Evolutionary conservation across 2,329 filamentous ascomycete species (phyloP).

Genomic region (Grosmannia serpens): DNA sequence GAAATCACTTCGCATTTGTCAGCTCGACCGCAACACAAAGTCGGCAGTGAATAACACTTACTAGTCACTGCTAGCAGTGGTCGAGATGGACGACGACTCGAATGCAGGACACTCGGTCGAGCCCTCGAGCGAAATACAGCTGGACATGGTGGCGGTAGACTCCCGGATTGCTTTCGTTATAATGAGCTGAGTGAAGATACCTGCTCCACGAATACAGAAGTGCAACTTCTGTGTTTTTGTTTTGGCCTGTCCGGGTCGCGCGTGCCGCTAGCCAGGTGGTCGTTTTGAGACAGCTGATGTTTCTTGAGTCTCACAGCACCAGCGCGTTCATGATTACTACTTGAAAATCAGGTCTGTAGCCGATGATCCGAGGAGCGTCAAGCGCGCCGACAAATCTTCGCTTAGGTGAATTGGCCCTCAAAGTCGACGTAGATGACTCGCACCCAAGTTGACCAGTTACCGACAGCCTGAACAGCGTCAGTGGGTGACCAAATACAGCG

Average conservation of each 20-base stretch:
- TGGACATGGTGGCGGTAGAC: slow-evolving; percentile 16
- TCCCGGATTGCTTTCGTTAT: background rate
- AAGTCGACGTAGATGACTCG: background rate
- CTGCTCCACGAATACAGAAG: background rate
- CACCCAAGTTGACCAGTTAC: background rate
- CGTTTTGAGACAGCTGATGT: background rate
- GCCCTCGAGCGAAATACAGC: slow-evolving; percentile 55
- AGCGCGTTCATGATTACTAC: background rate
- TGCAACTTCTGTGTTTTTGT: background rate
- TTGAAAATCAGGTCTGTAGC: background rate
- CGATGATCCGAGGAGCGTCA: background rate
- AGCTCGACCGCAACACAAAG: background rate
- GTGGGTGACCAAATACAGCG: background rate
- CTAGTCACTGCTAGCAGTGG: slow-evolving; percentile 16
- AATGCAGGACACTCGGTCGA: slow-evolving; percentile 66
- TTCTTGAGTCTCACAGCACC: background rate
- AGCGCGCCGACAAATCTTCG: background rate
- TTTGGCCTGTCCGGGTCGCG: background rate
- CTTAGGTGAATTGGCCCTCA: background rate
- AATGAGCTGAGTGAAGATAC: background rate
- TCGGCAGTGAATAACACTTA: slow-evolving; percentile 14
- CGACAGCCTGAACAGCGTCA: background rate
- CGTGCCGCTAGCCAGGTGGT: background rate
- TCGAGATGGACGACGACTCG: slow-evolving; percentile 57
- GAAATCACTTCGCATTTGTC: slow-evolving; percentile 55